Evolutionary conservation across 2,329 filamentous ascomycete species (phyloP).

Genomic region (Botryotinia convoluta): DNA sequence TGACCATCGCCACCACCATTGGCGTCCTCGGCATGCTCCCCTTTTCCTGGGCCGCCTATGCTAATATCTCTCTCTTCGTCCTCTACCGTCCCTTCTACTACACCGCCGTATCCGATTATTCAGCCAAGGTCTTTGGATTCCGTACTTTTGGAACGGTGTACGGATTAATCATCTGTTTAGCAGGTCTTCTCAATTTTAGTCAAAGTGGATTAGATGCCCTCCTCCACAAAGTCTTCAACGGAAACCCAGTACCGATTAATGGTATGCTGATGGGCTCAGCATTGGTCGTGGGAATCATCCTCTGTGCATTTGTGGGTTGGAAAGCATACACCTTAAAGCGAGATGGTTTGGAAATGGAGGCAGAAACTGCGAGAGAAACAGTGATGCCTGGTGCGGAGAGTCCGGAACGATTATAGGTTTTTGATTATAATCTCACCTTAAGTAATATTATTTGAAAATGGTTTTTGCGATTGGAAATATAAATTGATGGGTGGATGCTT

Average conservation of each 20-base stretch:
- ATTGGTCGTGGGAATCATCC: conserved; percentile 58
- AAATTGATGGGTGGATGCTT: background rate
- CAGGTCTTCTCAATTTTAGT: conserved; percentile 79
- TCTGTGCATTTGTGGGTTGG: conserved; percentile 64
- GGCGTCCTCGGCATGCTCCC: conserved; percentile 75
- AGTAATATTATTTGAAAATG: background rate
- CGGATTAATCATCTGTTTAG: conserved; percentile 81
- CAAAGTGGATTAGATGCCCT: conserved; percentile 77
- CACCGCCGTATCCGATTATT: conserved; percentile 84
- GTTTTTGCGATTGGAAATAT: background rate
- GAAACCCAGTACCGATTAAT: conserved; percentile 77
- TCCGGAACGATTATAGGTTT: conserved; percentile 28
- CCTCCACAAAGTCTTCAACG: conserved; percentile 68
- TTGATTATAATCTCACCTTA: background rate
- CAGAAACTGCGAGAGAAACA: conserved; percentile 42
- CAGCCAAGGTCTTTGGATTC: conserved; percentile 89
- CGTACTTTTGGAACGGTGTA: conserved; percentile 93
- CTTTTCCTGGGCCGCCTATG: conserved; percentile 68
- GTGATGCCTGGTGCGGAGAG: conserved; percentile 35
- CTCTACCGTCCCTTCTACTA: conserved; percentile 88
- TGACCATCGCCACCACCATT: conserved; percentile 68
- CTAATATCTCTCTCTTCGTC: conserved; percentile 75
- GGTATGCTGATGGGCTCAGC: conserved; percentile 61
- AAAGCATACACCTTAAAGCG: conserved; percentile 41
- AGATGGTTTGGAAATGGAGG: conserved; percentile 44